Percentiles rank a stretch among this genome's conserved stretches.
phyloP scores from a whole-genome alignment of 371 early-diverging fungal species.

The Mortierella sp. region DNA sequence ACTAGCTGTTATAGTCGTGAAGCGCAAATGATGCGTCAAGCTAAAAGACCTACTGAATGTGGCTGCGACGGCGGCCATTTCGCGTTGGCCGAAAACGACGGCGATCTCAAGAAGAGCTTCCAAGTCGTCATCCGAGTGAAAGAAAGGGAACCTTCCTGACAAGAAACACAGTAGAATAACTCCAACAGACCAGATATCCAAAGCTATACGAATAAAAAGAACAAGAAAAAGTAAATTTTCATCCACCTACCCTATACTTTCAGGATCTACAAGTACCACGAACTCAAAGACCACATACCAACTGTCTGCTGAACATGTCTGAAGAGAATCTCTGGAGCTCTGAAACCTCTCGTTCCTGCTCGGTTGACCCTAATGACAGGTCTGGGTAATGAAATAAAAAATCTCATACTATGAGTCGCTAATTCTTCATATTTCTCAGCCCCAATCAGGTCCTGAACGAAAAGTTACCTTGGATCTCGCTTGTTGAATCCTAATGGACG shows the following conservation, averaged over 20 bases:
- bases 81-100: constrained; percentile 86
- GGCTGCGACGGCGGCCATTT: constrained; percentile 82
- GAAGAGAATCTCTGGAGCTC: constrained; percentile 98
- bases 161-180: constrained; percentile 91
- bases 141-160: constrained; percentile 95
- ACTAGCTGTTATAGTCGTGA: too few relatives aligned
- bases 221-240: background rate
- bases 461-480: constrained; percentile 63
- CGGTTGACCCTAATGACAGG: constrained; percentile 88
- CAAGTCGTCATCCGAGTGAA: constrained; percentile 89
- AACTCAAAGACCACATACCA: constrained; percentile 60
- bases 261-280: too few relatives aligned
- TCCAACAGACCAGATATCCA: constrained; percentile 93
- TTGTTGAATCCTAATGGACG: constrained; percentile 41
- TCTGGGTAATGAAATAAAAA: constrained; percentile 44
- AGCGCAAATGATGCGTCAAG: background rate
- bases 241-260: too few relatives aligned
- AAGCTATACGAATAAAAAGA: constrained; percentile 23
- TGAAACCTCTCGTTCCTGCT: constrained; percentile 99
- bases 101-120: constrained; percentile 95
- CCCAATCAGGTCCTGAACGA: background rate
- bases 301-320: constrained; percentile 88
- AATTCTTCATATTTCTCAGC: background rate
- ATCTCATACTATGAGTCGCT: background rate
- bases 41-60: constrained; percentile 63